A percentile compares a stretch with the other conserved stretches of the same genome.
Conservation (phyloP, 164 flowering plant species). For the Vitis riparia region DNA sequence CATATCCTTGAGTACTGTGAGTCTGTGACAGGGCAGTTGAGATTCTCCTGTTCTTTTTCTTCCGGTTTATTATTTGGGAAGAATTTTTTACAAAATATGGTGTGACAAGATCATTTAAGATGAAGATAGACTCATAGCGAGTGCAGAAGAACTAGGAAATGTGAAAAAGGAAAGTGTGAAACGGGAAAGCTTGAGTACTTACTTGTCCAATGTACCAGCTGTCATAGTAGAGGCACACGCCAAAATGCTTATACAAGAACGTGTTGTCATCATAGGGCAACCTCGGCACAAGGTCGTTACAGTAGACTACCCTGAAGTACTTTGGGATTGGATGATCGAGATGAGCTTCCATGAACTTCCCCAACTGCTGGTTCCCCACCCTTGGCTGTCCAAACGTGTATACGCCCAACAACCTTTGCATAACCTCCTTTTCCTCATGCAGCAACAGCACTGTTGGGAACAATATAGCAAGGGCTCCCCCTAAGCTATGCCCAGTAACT, state of each 20-base stretch:
- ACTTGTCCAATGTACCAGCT: conserved; percentile 60
- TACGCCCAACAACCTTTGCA: conserved; percentile 51
- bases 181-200: conserved; percentile 6
- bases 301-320: conserved; percentile 72
- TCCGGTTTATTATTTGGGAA: no score
- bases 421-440: conserved; percentile 51
- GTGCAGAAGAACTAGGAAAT: no score
- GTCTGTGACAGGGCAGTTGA: no score
- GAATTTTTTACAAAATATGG: no score
- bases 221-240: conserved; percentile 63
- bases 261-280: conserved; percentile 68
- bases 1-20: no score
- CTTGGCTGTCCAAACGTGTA: conserved; percentile 87
- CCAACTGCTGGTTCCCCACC: conserved; percentile 52
- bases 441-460: conserved; percentile 57
- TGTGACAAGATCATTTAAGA: no score
- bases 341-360: conserved; percentile 51
- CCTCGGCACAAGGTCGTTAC: conserved; percentile 79
- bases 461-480: conserved; percentile 78
- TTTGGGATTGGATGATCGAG: conserved; percentile 36
- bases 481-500: conserved; percentile 82
- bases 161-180: background rate
- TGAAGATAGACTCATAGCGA: no score
- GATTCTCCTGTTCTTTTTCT: no score
- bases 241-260: conserved; percentile 77